Evolutionary conservation across 495 filamentous ascomycete species (phyloP).

Genomic region (Penicillium malachiteum): DNA sequence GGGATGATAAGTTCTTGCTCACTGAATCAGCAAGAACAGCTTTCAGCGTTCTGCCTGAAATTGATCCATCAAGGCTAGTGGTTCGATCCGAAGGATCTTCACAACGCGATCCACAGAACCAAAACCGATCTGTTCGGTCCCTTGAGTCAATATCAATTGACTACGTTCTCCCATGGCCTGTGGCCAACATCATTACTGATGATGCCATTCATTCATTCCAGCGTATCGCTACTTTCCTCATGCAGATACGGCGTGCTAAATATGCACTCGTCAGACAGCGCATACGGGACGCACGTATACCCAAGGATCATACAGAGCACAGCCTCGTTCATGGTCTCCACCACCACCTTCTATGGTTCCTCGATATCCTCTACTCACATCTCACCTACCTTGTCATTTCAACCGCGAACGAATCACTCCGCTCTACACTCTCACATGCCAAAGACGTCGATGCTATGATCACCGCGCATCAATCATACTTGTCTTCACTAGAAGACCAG

Average conservation of each 20-base stretch:
- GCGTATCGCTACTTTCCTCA: slow-evolving; percentile 67
- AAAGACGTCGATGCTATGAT: slow-evolving; percentile 84
- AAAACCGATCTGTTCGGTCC: slow-evolving; percentile 44
- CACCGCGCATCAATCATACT: slow-evolving; percentile 61
- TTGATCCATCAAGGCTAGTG: slow-evolving; percentile 60
- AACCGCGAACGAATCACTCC: slow-evolving; percentile 53
- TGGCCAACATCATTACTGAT: slow-evolving; percentile 76
- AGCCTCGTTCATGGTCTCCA: slow-evolving; percentile 61
- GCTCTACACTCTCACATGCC: slow-evolving; percentile 51
- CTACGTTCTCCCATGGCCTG: slow-evolving; percentile 75
- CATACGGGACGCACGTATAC: slow-evolving; percentile 24
- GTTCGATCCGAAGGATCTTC: slow-evolving; percentile 40
- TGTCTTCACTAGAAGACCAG: slow-evolving; percentile 59
- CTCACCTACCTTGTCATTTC: slow-evolving; percentile 69
- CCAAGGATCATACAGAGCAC: slow-evolving; percentile 24
- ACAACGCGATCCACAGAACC: slow-evolving; percentile 6
- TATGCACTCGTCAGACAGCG: slow-evolving; percentile 63
- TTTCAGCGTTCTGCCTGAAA: slow-evolving; percentile 49
- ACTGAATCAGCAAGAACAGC: slow-evolving; percentile 75
- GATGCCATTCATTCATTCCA: slow-evolving; percentile 64
- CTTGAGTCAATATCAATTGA: slow-evolving; percentile 57
- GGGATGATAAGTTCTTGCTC: slow-evolving; percentile 80
- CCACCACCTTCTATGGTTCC: slow-evolving; percentile 77
- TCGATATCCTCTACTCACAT: slow-evolving; percentile 71
- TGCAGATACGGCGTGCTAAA: slow-evolving; percentile 74